A percentile compares a stretch with the other conserved stretches of the same genome.
These are phyloP conservation scores for Elasticomyces elasticus DNA, from an alignment of 495 filamentous ascomycete genomes.

Conservation along the genomic window DNA sequence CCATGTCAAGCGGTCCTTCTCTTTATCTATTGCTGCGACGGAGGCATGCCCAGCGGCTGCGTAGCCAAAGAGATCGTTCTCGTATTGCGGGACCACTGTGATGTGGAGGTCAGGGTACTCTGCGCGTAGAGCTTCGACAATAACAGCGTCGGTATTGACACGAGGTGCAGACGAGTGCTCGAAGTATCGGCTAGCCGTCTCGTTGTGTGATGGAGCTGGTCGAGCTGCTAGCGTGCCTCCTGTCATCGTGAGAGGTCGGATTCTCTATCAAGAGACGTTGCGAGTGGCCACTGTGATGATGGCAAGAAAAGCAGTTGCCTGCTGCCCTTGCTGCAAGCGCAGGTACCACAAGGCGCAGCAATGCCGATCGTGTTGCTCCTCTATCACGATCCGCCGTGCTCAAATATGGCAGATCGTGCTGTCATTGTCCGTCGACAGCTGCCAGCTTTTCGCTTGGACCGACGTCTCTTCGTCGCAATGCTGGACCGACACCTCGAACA, in stretches of 20 bases:
- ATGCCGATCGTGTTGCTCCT: not conserved
- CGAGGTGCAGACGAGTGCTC: constrained; percentile 39
- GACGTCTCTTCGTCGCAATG: too few species aligned
- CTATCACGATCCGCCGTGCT: too few species aligned
- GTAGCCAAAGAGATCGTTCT: constrained; percentile 40
- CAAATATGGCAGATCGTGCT: not conserved
- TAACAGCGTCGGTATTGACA: constrained; percentile 43
- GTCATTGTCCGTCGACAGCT: too few species aligned
- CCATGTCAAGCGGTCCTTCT: constrained; percentile 33
- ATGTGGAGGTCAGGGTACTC: constrained; percentile 45
- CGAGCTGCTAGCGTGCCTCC: constrained; percentile 2
- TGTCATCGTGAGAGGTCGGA: not conserved
- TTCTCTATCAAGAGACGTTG: not conserved
- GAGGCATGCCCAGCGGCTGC: constrained; percentile 41
- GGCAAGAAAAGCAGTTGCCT: not conserved
- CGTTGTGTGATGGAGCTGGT: constrained; percentile 18
- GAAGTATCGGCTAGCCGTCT: constrained; percentile 29
- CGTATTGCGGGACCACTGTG: constrained; percentile 30
- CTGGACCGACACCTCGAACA: too few species aligned
- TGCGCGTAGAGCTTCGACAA: constrained; percentile 38
- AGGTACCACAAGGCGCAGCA: not conserved
- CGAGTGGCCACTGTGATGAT: too few species aligned
- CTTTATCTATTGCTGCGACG: constrained; percentile 32
- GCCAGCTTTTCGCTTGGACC: too few species aligned
- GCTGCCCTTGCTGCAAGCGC: not conserved